Evolutionary conservation across 2,329 filamentous ascomycete genomes (phyloP).

Genomic region (Verticillium dahliae): DNA sequence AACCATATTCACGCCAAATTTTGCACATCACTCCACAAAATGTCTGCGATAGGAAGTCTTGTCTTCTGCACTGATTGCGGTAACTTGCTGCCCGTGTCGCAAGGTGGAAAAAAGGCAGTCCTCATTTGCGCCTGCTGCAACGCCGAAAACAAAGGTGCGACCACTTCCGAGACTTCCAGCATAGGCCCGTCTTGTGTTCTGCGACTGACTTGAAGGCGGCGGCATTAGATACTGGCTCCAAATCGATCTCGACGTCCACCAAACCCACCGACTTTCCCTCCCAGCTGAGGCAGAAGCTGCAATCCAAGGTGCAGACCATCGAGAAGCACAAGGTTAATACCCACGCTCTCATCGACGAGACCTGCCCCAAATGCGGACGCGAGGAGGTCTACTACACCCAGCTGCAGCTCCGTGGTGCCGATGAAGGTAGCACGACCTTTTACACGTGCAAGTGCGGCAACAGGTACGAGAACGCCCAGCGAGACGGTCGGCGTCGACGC

Average conservation of each 20-base stretch:
- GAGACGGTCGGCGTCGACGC: too few relatives aligned
- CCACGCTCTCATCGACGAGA: slow-evolving; percentile 59
- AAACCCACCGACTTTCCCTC: slow-evolving; percentile 90
- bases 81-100: slow-evolving; percentile 77
- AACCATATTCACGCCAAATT: background rate
- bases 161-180: background rate
- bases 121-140: slow-evolving; percentile 83
- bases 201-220: background rate
- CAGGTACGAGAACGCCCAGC: slow-evolving; percentile 50
- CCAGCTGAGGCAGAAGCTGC: slow-evolving; percentile 72
- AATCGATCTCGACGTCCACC: slow-evolving; percentile 73
- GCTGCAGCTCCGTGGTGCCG: slow-evolving; percentile 81
- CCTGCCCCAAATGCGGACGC: slow-evolving; percentile 74
- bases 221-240: slow-evolving; percentile 61
- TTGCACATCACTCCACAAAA: slow-evolving; percentile 24
- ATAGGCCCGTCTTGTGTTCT: background rate
- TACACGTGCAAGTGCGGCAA: slow-evolving; percentile 83
- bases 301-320: slow-evolving; percentile 77
- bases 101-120: slow-evolving; percentile 67
- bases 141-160: slow-evolving; percentile 71
- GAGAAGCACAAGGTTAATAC: slow-evolving; percentile 71
- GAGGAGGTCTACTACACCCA: slow-evolving; percentile 80
- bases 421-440: slow-evolving; percentile 91
- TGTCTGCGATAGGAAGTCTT: slow-evolving; percentile 85
- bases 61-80: slow-evolving; percentile 93